Percentiles rank a stretch among this genome's conserved stretches.
Evolutionary conservation across 2,329 filamentous ascomycete species (phyloP).

Genomic region (Taxawa tesnikishii): DNA sequence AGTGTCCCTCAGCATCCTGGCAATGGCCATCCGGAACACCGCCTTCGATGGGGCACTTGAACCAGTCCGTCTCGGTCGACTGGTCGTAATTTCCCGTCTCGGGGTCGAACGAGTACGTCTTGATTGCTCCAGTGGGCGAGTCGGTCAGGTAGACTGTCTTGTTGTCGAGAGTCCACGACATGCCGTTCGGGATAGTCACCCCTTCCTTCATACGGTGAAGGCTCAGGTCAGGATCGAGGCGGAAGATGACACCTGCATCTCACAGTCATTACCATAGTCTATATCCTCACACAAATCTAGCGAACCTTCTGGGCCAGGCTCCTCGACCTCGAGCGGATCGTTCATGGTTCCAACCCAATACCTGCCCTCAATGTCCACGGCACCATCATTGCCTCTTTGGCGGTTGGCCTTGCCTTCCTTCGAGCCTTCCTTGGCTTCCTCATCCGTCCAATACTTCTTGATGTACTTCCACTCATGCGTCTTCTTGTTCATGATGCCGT

Average conservation of each 20-base stretch:
- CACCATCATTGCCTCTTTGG: conserved; percentile 68
- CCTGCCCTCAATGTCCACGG: conserved; percentile 63
- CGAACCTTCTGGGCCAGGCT: conserved; percentile 5
- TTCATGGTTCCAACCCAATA: conserved; percentile 87
- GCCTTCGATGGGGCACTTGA: conserved; percentile 52
- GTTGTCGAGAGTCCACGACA: conserved; percentile 64
- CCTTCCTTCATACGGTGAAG: conserved; percentile 48
- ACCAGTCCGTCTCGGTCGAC: conserved; percentile 59
- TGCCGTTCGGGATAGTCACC: conserved; percentile 66
- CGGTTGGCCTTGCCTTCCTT: conserved; percentile 28
- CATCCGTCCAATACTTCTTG: conserved; percentile 41
- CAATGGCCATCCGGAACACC: conserved; percentile 70
- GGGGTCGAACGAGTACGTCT: conserved; percentile 60
- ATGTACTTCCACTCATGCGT: conserved; percentile 45
- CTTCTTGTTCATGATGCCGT: conserved; percentile 61
- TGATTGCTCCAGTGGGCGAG: conserved; percentile 58
- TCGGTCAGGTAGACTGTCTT: conserved; percentile 75
- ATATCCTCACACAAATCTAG: not conserved
- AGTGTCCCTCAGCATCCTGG: conserved; percentile 69
- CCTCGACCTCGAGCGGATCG: conserved; percentile 43
- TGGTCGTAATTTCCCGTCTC: conserved; percentile 52
- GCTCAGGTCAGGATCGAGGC: conserved; percentile 51
- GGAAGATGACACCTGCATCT: conserved; percentile 54
- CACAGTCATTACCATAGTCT: conserved; percentile 1
- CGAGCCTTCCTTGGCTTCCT: conserved; percentile 25